Evolutionary conservation across 2,329 filamentous ascomycete species (phyloP), one percentile per base, ranked within the genome.

Genomic region (Trichoderma guizhouense): DNA sequence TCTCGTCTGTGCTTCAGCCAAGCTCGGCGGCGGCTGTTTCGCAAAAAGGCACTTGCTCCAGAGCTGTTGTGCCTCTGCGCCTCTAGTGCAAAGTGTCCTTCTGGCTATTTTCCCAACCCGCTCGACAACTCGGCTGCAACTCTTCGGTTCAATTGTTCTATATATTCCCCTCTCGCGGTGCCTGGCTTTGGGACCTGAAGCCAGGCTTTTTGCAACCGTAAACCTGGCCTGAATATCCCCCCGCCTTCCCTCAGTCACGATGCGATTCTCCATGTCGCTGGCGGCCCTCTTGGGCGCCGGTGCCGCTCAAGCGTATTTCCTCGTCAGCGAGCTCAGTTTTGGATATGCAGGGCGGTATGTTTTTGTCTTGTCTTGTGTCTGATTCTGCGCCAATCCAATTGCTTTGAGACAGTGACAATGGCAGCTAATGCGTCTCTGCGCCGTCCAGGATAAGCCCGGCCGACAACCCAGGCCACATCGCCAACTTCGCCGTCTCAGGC

Each of bases 301-400:
- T 77, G 76, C 88, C 69, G 86, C 87, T 43, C 85, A 87, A 68
- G 91, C 91, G 43, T 89, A 92, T 77, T 90, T 88, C 76, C 84
- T 93, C 69, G 87, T 93, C 78, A 91, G 90, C 75, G 89, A 90
- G 77, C 86, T 94, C 63, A 95, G 92, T 80, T 97, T 97, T 80
- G 94, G 94, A 47, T 88, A 92, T 78, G 87, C 88, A 73, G 86
- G 86, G 76, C 88, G 85, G 90, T 92, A 36, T 15, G 58, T 62
- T 8, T 34, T 34, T 30, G 28, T 30, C 5, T 18, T 39, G 36
- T 18, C 7, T 39, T 18, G 36, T 18, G 15, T 18, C 15, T 39
- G 0, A 18, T 36, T 76, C 39, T 58, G 30, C 39, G 30, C 28
- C 28, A 28, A 26, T 26, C 28, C 61, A 32, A 57, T 62, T 28